phyloP scores from a whole-genome alignment of 202 grass and related monocot species.

The Setaria viridis region DNA sequence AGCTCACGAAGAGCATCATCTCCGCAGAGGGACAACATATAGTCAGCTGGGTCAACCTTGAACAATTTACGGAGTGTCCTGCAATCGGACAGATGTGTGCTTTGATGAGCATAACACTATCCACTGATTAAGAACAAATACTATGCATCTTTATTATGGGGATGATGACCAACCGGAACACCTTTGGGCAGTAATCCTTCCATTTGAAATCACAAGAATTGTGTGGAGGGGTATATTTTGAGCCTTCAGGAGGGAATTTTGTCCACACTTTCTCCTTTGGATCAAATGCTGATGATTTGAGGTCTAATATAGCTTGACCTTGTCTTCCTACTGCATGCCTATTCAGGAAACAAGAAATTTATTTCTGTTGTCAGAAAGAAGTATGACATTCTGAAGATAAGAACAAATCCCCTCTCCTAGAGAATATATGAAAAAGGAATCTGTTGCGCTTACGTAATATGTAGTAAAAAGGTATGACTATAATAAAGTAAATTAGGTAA shows the following conservation, averaged over 20 bases:
- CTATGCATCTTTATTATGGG: conserved; percentile 41
- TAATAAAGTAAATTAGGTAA: conserved; percentile 8
- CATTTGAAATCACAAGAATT: conserved; percentile 94
- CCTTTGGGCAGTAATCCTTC: conserved; percentile 98
- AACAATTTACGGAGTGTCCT: conserved; percentile 85
- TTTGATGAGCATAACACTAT: conserved; percentile 13
- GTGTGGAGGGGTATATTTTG: conserved; percentile 91
- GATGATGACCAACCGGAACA: conserved; percentile 81
- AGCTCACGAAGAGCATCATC: conserved; percentile 83
- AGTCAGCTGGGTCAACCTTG: conserved; percentile 89
- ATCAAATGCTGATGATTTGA: conserved; percentile 91
- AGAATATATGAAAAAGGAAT: neutral
- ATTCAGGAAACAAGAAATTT: conserved; percentile 41
- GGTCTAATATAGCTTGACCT: conserved; percentile 68
- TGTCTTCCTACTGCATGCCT: conserved; percentile 95
- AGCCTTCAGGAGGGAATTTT: conserved; percentile 92
- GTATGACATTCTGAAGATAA: conserved; percentile 4
- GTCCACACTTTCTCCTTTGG: conserved; percentile 97
- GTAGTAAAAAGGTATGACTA: conserved; percentile 1
- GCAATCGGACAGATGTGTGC: conserved; percentile 41
- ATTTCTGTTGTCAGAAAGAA: conserved; percentile 39
- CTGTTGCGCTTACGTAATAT: neutral
- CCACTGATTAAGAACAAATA: conserved; percentile 27
- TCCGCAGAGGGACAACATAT: conserved; percentile 90
- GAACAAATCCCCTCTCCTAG: conserved; percentile 18